Evolutionary conservation across 805 yeast species (phyloP).

Genomic region (Hanseniaspora valbyensis): DNA sequence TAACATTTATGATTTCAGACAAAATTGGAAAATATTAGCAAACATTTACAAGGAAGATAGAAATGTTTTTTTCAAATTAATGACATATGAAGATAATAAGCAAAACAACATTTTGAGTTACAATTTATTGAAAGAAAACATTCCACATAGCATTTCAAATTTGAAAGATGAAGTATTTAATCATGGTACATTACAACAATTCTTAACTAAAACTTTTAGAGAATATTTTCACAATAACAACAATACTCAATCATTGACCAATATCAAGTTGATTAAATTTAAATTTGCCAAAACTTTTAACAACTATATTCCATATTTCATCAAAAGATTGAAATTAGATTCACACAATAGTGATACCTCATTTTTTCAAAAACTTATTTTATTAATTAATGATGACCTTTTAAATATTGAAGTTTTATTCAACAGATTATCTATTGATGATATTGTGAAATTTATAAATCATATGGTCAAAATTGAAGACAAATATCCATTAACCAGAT

Average conservation of each 20-base stretch:
- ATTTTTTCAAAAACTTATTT: conserved; percentile 1
- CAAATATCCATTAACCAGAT: not conserved
- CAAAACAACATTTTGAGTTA: conserved; percentile 10
- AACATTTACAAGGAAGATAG: not conserved
- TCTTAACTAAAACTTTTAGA: conserved; percentile 11
- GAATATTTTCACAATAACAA: conserved; percentile 2
- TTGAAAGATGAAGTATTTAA: conserved; percentile 9
- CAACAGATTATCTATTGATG: conserved; percentile 6
- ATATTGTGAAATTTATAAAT: not conserved
- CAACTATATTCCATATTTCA: conserved; percentile 12
- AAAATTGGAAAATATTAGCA: not conserved
- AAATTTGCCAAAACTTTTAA: conserved; percentile 12
- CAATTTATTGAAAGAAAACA: not conserved
- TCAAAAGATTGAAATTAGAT: conserved; percentile 14
- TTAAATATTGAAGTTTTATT: not conserved
- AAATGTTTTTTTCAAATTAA: not conserved
- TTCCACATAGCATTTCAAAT: not conserved
- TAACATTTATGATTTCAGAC: conserved; percentile 6
- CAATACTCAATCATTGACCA: not conserved
- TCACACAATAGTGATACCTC: not conserved
- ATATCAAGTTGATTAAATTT: conserved; percentile 1
- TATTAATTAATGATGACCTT: conserved; percentile 5
- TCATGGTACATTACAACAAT: conserved; percentile 13
- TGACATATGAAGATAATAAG: conserved; percentile 2
- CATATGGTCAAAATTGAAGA: not conserved